Evolutionary conservation across 2,329 filamentous ascomycete species (phyloP).

Genomic region (Fusarium sororula): DNA sequence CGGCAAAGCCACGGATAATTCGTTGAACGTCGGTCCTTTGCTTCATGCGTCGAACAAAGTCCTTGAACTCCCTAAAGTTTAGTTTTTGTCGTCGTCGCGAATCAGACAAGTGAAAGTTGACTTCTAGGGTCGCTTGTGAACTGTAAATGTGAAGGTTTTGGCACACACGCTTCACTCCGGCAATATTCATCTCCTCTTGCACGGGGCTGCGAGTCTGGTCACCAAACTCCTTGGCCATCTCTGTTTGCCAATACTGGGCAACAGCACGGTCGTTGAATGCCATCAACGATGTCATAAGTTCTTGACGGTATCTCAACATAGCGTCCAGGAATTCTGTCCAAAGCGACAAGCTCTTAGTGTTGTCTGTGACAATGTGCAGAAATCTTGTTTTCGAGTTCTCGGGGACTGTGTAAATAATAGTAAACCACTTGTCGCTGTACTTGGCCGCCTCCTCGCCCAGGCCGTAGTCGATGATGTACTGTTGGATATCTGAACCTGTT

Average conservation of each 20-base stretch:
- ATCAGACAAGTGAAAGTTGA: constrained; percentile 79
- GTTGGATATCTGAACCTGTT: constrained; percentile 82
- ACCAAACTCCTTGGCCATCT: constrained; percentile 76
- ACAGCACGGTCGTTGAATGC: constrained; percentile 86
- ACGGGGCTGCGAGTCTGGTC: constrained; percentile 61
- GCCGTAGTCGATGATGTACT: constrained; percentile 86
- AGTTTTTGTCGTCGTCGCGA: constrained; percentile 70
- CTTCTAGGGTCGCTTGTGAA: constrained; percentile 75
- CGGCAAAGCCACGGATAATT: constrained; percentile 73
- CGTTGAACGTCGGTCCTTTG: constrained; percentile 81
- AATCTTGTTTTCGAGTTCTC: constrained; percentile 85
- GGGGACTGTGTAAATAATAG: constrained; percentile 84
- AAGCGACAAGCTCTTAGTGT: constrained; percentile 73
- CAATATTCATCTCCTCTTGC: constrained; percentile 78
- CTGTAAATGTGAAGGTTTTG: constrained; percentile 92
- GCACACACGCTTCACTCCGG: constrained; percentile 83
- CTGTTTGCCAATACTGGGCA: constrained; percentile 83
- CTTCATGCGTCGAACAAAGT: constrained; percentile 85
- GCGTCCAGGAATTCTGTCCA: constrained; percentile 88
- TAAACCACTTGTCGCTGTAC: constrained; percentile 80
- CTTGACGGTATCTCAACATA: constrained; percentile 85
- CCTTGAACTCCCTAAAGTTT: constrained; percentile 82
- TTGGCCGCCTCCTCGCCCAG: constrained; percentile 62
- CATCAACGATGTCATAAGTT: constrained; percentile 89
- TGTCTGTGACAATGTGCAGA: constrained; percentile 86